Evolutionary conservation across 179 eudicot genomes (phyloP).

Genomic region (Drosera spatulata): DNA sequence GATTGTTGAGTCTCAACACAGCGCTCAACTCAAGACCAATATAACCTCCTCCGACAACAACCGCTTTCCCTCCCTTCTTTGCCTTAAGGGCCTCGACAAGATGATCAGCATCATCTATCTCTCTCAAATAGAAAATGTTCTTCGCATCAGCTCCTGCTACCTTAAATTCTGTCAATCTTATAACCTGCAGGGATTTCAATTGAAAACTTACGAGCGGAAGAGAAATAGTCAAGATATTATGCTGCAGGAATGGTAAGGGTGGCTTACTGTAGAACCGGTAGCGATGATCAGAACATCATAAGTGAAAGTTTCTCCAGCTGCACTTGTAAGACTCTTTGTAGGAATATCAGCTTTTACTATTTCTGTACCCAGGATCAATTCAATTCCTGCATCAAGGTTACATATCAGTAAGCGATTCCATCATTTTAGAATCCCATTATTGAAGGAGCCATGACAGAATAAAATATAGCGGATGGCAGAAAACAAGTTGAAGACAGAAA

Average conservation of each 20-base stretch:
- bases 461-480: too few species aligned
- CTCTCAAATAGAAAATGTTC: slow-evolving; percentile 86
- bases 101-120: slow-evolving; percentile 87
- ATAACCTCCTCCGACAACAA: slow-evolving; percentile 98
- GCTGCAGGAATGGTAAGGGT: too few species aligned
- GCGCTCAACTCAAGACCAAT: slow-evolving; percentile 99
- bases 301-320: slow-evolving; percentile 62
- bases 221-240: not conserved
- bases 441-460: too few species aligned
- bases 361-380: slow-evolving; percentile 69
- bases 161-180: slow-evolving; percentile 79
- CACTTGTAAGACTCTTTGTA: slow-evolving; percentile 76
- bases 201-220: not conserved
- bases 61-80: slow-evolving; percentile 80
- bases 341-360: slow-evolving; percentile 83
- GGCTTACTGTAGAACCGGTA: slow-evolving; percentile 81
- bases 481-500: not conserved
- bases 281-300: slow-evolving; percentile 65
- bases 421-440: too few species aligned
- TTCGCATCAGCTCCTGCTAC: slow-evolving; percentile 96
- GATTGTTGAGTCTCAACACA: slow-evolving; percentile 57
- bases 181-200: slow-evolving; percentile 37
- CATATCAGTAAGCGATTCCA: too few species aligned
- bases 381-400: slow-evolving; percentile 25
- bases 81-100: slow-evolving; percentile 79